Conservation (phyloP, 495 filamentous ascomycete genomes). For the Endocarpon pusillum region DNA sequence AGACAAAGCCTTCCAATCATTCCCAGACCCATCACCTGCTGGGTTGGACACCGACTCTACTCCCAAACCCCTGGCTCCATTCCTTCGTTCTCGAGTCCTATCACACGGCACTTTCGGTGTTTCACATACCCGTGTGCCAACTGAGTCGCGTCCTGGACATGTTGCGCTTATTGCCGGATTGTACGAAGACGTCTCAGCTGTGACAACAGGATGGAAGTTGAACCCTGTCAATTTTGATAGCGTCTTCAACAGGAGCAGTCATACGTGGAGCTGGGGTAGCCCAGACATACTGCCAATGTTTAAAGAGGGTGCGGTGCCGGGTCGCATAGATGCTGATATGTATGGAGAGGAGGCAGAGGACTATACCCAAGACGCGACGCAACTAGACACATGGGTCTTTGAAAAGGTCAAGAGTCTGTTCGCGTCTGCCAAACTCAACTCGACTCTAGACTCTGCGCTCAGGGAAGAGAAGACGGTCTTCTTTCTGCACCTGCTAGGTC, state of each 20-base stretch:
- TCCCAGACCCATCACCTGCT: conserved; percentile 68
- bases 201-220: conserved; percentile 95
- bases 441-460: conserved; percentile 56
- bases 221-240: conserved; percentile 99
- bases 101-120: conserved; percentile 94
- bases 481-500: conserved; percentile 88
- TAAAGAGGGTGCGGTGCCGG: conserved; percentile 76
- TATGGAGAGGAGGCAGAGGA: conserved; percentile 82
- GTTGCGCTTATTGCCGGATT: conserved; percentile 94
- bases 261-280: conserved; percentile 99
- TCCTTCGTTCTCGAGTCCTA: conserved; percentile 74
- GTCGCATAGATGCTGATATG: conserved; percentile 64
- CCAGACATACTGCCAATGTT: conserved; percentile 98
- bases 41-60: conserved; percentile 27
- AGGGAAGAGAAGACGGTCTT: conserved; percentile 81
- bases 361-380: conserved; percentile 62
- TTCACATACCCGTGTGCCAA: conserved; percentile 93
- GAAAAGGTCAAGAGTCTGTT: conserved; percentile 82
- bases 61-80: conserved; percentile 73
- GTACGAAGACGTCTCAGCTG: conserved; percentile 96
- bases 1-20: conserved; percentile 93
- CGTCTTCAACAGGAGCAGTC: conserved; percentile 88
- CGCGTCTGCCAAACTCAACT: conserved; percentile 54
- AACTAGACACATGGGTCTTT: conserved; percentile 90
- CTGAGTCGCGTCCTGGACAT: conserved; percentile 92